These are phyloP conservation scores for Alternaria conjuncta DNA, from an alignment of 2,329 filamentous ascomycete genomes.

Conservation along the genomic window DNA sequence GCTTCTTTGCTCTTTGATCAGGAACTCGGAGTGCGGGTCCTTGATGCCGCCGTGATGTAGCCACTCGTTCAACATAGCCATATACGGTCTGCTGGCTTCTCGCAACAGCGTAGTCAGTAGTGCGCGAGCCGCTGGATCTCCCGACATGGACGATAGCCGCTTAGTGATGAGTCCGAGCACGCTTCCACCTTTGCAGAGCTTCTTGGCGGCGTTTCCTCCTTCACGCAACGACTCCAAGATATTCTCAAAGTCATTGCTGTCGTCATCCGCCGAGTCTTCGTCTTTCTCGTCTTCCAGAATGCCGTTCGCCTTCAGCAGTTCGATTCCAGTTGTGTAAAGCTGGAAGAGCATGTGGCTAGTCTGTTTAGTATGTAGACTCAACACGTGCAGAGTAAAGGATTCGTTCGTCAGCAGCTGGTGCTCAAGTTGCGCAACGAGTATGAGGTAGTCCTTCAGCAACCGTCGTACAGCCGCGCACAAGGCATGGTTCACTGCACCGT, in stretches of 20 bases:
- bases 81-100: constrained; percentile 92
- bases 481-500: constrained; percentile 93
- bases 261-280: constrained; percentile 70
- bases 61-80: constrained; percentile 99
- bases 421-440: constrained; percentile 91
- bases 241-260: constrained; percentile 86
- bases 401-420: constrained; percentile 89
- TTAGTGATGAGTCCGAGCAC: constrained; percentile 88
- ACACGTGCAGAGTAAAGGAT: constrained; percentile 87
- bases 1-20: constrained; percentile 95
- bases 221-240: constrained; percentile 89
- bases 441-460: constrained; percentile 88
- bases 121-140: constrained; percentile 84
- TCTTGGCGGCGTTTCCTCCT: constrained; percentile 85
- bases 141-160: constrained; percentile 86
- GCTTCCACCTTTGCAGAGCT: constrained; percentile 94
- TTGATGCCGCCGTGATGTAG: constrained; percentile 94
- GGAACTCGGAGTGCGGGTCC: constrained; percentile 90
- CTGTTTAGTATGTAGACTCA: constrained; percentile 89
- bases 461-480: constrained; percentile 94
- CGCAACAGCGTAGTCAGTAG: constrained; percentile 82
- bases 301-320: constrained; percentile 86
- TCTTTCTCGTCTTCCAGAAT: constrained; percentile 78
- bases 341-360: constrained; percentile 92
- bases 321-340: constrained; percentile 77